Conservation (phyloP, 2,329 filamentous ascomycete species). For the Aschersonia sp. region DNA sequence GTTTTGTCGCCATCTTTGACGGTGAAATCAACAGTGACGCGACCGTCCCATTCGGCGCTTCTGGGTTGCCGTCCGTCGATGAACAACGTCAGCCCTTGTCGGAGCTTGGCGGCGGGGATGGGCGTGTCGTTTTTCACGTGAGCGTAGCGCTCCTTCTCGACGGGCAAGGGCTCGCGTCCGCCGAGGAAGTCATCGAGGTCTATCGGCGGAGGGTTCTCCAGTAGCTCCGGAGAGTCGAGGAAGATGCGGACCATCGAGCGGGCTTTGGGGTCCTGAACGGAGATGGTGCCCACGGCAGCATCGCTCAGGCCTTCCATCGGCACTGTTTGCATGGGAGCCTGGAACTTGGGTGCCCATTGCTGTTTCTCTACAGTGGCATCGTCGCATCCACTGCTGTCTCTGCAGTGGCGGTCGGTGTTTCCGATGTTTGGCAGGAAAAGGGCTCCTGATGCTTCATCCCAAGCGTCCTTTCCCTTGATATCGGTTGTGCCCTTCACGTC, state of each 20-base stretch:
- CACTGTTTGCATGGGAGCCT: constrained; percentile 18
- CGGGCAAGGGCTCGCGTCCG: too few relatives aligned
- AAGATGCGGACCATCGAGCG: constrained; percentile 14
- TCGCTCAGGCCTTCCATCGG: constrained; percentile 10
- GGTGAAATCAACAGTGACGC: constrained; percentile 14
- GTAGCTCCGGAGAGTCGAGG: background rate
- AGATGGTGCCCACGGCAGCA: constrained; percentile 7
- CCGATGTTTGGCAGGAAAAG: constrained; percentile 21
- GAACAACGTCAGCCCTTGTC: constrained; percentile 16
- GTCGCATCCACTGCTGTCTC: constrained; percentile 10
- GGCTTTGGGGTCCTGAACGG: constrained; percentile 2
- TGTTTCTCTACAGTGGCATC: constrained; percentile 17
- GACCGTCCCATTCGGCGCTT: constrained; percentile 13
- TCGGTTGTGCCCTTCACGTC: constrained; percentile 11
- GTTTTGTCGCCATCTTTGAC: constrained; percentile 10
- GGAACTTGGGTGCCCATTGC: constrained; percentile 13
- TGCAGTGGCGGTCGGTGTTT: constrained; percentile 15
- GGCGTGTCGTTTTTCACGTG: constrained; percentile 11
- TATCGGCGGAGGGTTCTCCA: too few relatives aligned
- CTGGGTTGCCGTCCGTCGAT: constrained; percentile 18
- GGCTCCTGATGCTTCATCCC: constrained; percentile 12
- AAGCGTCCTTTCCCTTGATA: constrained; percentile 8
- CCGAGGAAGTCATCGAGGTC: too few relatives aligned
- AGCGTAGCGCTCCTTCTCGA: constrained; percentile 9
- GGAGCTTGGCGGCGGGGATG: constrained; percentile 14